phyloP scores from a whole-genome alignment of 768 basidiomycete species.

The Mycena alexandri region DNA sequence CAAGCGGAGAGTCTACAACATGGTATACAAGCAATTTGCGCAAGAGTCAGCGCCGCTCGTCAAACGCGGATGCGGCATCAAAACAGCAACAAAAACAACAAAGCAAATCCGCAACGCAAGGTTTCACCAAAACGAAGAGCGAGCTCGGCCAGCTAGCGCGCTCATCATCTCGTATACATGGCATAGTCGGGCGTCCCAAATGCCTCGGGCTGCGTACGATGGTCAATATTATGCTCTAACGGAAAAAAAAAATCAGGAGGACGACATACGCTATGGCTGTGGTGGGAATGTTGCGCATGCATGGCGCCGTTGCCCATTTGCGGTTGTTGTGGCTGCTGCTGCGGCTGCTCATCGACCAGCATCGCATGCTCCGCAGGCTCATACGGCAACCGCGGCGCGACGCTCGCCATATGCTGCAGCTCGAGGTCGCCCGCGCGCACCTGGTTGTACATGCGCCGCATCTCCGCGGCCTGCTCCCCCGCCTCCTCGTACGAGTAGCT shows the following conservation, averaged over 20 bases:
- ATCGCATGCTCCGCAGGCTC: constrained; percentile 45
- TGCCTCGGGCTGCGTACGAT: constrained; percentile 24
- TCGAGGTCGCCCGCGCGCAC: constrained; percentile 58
- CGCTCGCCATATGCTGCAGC: constrained; percentile 62
- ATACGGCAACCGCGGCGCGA: constrained; percentile 51
- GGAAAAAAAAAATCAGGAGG: neutral
- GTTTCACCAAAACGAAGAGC: neutral
- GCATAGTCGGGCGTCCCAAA: constrained; percentile 28
- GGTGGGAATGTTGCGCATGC: neutral
- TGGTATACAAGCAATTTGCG: neutral
- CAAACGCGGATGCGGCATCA: neutral
- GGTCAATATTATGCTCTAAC: constrained; percentile 9
- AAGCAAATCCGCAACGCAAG: neutral
- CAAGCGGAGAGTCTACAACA: constrained; percentile 29
- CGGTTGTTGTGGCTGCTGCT: constrained; percentile 16
- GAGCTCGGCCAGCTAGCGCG: neutral
- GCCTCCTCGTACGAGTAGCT: constrained; percentile 90
- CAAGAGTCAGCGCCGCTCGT: neutral
- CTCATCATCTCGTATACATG: constrained; percentile 28
- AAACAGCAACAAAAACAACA: constrained; percentile 3
- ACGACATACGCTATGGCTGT: constrained; percentile 26
- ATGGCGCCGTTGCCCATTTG: constrained; percentile 26
- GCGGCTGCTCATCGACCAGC: constrained; percentile 45
- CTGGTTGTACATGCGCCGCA: constrained; percentile 66
- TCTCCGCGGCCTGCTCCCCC: constrained; percentile 79